Base-by-base conservation (phyloP, 768 basidiomycete genomes). In the Suillus subaureus region DNA sequence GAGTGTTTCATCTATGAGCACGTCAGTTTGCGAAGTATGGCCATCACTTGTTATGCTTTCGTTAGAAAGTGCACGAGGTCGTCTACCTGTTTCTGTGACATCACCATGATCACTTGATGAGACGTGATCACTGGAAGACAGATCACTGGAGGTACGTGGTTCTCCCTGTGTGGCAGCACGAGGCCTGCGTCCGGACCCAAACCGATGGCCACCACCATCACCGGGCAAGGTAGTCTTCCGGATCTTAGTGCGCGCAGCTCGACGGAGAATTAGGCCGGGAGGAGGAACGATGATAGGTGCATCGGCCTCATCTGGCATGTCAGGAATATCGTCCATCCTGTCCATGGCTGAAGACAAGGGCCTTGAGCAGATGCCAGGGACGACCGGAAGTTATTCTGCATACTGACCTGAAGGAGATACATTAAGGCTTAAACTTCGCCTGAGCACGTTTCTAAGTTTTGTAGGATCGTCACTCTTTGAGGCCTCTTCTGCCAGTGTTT, bases 201-300 rank as follows among this genome's bases (percentile, higher is more conserved):
- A 96, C 13, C 94, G 89, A 82, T 93, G 93, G 2, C 92, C 92
- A 40, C 86, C 88, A 13, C 91, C 92, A 76, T 92, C 93, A 28
- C 88, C 92, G 16, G 86, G 83, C 7, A 90, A 75, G 6, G 87
- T 85, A 16, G 89, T 82, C 79, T 99, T 99, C 42, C 97, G 90
- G 70, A 99, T 97, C 81, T 95, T 96, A 1, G 97, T 99, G 16
- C 97, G 88, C 5, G 95, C 95, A 12, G 95, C 87, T 43, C 97
- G 91, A 26, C 95, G 91, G 15, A 99, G 84, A 70, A 96, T 94
- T 75, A 89, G 92, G 8, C 93, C 93, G 1, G 94, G 94, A 31
- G 89, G 91, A 54, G 94, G 92, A 23, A 79, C 69, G 67, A 97
- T 93, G 72, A 97, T 92, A 28, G 96, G 96, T n/a, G 86, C 85